Evolutionary conservation across 2,329 filamentous ascomycete genomes (phyloP).

Genomic region (Huntiella bhutanensis): DNA sequence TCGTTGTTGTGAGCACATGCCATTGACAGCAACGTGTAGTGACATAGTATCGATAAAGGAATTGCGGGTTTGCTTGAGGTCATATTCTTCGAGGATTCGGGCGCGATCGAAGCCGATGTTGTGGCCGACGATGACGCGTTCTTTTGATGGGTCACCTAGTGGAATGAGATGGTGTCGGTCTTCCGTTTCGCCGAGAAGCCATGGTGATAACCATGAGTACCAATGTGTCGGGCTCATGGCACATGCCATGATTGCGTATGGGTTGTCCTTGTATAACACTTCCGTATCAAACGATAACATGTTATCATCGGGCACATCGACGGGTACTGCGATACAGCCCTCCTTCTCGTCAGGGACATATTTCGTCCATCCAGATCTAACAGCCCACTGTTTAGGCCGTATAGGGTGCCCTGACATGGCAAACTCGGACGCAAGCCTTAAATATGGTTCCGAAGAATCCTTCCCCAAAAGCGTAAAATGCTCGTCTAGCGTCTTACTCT

Average conservation of each 20-base stretch:
- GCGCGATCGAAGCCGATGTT: conserved; percentile 93
- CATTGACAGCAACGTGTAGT: conserved; percentile 89
- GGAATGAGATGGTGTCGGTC: conserved; percentile 69
- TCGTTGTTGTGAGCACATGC: conserved; percentile 92
- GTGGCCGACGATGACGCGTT: conserved; percentile 74
- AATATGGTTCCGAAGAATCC: conserved; percentile 71
- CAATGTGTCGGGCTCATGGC: conserved; percentile 75
- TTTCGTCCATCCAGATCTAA: conserved; percentile 80
- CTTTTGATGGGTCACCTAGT: conserved; percentile 53
- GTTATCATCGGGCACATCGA: conserved; percentile 59
- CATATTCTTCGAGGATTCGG: conserved; percentile 75
- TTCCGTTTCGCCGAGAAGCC: conserved; percentile 68
- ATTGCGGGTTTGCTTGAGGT: conserved; percentile 62
- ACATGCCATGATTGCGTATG: conserved; percentile 92
- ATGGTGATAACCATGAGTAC: conserved; percentile 96
- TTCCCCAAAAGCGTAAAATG: conserved; percentile 81
- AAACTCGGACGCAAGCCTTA: conserved; percentile 58
- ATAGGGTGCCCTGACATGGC: conserved; percentile 39
- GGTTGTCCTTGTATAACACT: conserved; percentile 84
- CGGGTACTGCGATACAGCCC: conserved; percentile 28
- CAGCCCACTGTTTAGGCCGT: conserved; percentile 53
- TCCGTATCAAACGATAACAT: conserved; percentile 91
- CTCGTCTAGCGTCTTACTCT: conserved; percentile 54
- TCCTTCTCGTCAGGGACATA: conserved; percentile 57
- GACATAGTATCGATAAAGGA: conserved; percentile 96